Evolutionary conservation across 2,329 filamentous ascomycete genomes (phyloP).

Genomic region (Diplodia corticola): DNA sequence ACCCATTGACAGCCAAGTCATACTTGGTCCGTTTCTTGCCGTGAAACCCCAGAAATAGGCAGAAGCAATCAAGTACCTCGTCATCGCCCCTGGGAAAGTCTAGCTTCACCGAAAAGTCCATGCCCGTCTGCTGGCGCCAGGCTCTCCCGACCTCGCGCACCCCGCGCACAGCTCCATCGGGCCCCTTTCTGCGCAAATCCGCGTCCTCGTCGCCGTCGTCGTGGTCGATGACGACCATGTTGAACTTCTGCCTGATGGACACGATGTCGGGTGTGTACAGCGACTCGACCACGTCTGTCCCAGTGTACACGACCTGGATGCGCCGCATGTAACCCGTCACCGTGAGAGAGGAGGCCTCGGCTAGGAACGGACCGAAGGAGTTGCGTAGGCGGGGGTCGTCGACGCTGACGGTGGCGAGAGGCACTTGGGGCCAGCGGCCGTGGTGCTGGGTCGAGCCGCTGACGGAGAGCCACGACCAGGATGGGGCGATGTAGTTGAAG

Average conservation of each 20-base stretch:
- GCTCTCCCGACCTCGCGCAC: background rate
- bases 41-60: background rate
- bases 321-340: background rate
- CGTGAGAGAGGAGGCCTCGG: background rate
- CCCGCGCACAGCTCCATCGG: background rate
- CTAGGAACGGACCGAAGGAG: background rate
- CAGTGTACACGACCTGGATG: background rate
- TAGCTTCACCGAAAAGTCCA: background rate
- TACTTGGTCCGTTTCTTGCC: background rate
- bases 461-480: background rate
- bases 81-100: background rate
- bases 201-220: background rate
- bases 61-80: background rate
- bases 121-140: background rate
- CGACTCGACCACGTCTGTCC: background rate
- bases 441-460: background rate
- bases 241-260: background rate
- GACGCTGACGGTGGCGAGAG: background rate
- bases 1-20: background rate
- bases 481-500: background rate
- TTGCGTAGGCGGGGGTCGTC: background rate
- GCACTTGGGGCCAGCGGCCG: background rate
- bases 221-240: background rate
- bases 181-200: background rate
- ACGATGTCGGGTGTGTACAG: background rate